Evolutionary conservation across 495 filamentous ascomycete species (phyloP), one percentile per base, ranked within the genome.

Genomic region (Lentithecium fluviatile): DNA sequence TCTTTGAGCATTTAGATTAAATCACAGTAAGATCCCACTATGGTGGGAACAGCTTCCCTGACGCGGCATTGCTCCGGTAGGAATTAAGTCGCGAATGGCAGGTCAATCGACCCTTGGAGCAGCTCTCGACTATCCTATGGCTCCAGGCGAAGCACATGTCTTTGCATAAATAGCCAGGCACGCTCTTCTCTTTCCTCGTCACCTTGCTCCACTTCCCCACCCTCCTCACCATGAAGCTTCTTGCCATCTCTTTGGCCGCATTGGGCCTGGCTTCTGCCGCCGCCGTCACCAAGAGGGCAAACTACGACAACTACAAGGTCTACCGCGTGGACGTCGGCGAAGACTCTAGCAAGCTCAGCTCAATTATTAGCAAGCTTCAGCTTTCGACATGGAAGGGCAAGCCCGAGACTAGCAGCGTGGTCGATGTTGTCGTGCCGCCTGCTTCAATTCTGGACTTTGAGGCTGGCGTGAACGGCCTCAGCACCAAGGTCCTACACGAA

Each of bases 281-380:
- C 21, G 37, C 64, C 2, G 58, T 60, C 6, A 34, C 42, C 12
- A 40, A 8, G 8, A 74, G 64, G 43, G 69, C 71, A 29, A 70
- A 66, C 26, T 80, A 79, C 52, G 71, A 76, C 65, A 77, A 76
- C 58, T 79, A 74, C 65, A 75, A 78, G 60, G 73, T 78, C 53
- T 77, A 75, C 46, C 75, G 77, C 17, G 63, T 73, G 53, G 63
- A 62, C 49, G 65, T 70, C 43, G 68, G 53, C 38, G 46, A 52
- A 36, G 23, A 65, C 58, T 36, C 57, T 52, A 52, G 66, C 52
- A 58, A 56, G 50, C 53, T 73, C 42, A 58, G 61, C 38, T 40
- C 52, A 51, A 51, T 52, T 38, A 37, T 67, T 52, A 67, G 47
- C 47, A 61, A 50, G 26, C 63, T 56, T n/a, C 46, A 37, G 62